Base-by-base conservation (phyloP, 1,139 yeast genomes). In the Sugiyamaella pinicola region DNA sequence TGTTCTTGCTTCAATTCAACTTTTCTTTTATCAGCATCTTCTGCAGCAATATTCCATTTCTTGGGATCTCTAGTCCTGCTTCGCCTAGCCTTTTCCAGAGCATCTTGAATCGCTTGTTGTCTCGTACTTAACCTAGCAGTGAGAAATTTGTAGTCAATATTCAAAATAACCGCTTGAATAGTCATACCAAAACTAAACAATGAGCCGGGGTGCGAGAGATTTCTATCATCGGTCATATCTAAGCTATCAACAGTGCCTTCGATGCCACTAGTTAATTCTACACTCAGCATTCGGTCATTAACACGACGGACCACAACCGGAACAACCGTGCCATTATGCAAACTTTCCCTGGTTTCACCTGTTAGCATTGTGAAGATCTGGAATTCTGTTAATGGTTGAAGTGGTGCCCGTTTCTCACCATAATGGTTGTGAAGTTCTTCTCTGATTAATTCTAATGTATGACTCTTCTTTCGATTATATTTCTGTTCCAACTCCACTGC, bases 301-400 rank as follows among this genome's bases (percentile, higher is more conserved):
- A 79, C 78, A 55, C 77, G 75, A 56, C 80, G 79, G 29, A 89
- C 74, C 24, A 83, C 80, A 10, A 87, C 95, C 0, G 98, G 95
- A 19, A 89, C 83, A 47, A 91, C 79, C n/a, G 81, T 72, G 31
- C 93, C 95, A 49, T 79, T 77, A 54, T 79, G 77, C 69, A 90
- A 82, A 0, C 89, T 74, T 50, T 82, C 84, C 7, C 76, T 74
- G 1, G 90, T 81, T 69, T 91, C 98, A 53, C 96, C 96, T 0
- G 99, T 90, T 58, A 93, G 78, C 81, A 89, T 83, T 55, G 86
- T 85, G 77, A 93, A 95, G 6, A 91, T 82, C 66, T 90, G 96
- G 46, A 77, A 75, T 33, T 79, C 82, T 45, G 79, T 82, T 67
- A 91, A 73, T n/a, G 76, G 64, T 60, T 81, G 88, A 79, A 84